These are phyloP conservation scores for Suillus occidentalis DNA, from an alignment of 768 basidiomycete genomes.

Conservation along the genomic window DNA sequence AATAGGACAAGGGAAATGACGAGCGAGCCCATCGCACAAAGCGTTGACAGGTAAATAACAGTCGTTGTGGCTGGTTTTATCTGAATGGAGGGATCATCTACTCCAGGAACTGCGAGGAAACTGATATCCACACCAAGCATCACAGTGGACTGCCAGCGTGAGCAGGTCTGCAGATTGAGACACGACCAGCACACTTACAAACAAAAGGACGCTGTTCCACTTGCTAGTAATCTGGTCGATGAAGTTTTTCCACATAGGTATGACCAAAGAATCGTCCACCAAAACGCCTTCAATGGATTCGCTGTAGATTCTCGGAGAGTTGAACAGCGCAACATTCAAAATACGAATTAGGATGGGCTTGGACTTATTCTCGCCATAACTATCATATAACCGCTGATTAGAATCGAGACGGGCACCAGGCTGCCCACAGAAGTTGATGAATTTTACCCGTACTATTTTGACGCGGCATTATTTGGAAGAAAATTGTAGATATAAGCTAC, in stretches of 20 bases:
- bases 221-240: slow-evolving; percentile 42
- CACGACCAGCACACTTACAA: slow-evolving; percentile 33
- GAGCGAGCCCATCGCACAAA: slow-evolving; percentile 36
- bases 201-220: slow-evolving; percentile 48
- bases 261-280: slow-evolving; percentile 43
- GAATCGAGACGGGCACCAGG: slow-evolving; percentile 35
- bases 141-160: slow-evolving; percentile 41
- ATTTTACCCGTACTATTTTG: slow-evolving; percentile 25
- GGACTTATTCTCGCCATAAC: not conserved
- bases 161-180: not conserved
- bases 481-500: not conserved
- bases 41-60: slow-evolving; percentile 39
- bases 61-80: slow-evolving; percentile 27
- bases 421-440: slow-evolving; percentile 39
- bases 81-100: slow-evolving; percentile 19
- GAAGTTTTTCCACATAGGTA: slow-evolving; percentile 39
- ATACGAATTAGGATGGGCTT: not conserved
- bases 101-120: slow-evolving; percentile 50
- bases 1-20: slow-evolving; percentile 37
- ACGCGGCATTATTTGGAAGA: not conserved
- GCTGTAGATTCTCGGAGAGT: slow-evolving; percentile 44
- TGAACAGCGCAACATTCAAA: slow-evolving; percentile 37
- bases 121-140: slow-evolving; percentile 54
- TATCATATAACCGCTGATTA: slow-evolving; percentile 23
- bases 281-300: slow-evolving; percentile 41